These are phyloP conservation scores for Castanea mollissima DNA, from an alignment of 306 rosid genomes.

Conservation along the genomic window DNA sequence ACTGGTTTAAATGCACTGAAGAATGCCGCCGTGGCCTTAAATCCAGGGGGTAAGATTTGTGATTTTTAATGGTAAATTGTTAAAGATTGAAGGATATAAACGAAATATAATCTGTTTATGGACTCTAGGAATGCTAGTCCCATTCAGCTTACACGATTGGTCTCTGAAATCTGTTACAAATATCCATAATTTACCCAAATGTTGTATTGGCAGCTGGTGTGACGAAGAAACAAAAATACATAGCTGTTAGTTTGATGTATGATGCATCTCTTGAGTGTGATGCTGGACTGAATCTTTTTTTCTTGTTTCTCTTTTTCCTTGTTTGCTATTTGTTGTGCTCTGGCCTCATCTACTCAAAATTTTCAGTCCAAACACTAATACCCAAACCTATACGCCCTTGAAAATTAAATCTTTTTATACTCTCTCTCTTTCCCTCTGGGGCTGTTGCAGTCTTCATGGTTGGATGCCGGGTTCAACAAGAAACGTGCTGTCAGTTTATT, in stretches of 20 bases:
- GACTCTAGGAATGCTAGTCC: not conserved
- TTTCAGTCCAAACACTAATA: no score
- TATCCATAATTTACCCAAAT: not conserved
- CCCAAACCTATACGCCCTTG: no score
- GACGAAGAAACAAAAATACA: no score
- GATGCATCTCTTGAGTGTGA: no score
- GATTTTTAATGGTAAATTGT: not conserved
- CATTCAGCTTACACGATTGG: not conserved
- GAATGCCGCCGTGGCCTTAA: constrained; percentile 78
- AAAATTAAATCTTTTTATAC: not conserved
- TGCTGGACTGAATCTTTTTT: no score
- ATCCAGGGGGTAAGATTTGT: constrained; percentile 76
- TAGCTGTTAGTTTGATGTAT: no score
- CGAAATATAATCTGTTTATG: not conserved
- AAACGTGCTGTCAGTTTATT: not conserved
- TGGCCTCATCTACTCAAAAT: no score
- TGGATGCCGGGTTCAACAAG: not conserved
- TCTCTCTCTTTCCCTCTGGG: not conserved
- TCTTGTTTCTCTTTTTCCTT: no score
- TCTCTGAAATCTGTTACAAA: not conserved
- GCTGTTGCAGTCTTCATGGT: not conserved
- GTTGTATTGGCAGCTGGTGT: no score
- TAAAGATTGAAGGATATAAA: not conserved
- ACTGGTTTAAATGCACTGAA: constrained; percentile 75
- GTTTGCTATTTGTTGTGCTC: no score